Conservation (phyloP, 2,329 filamentous ascomycete genomes). For the Colletotrichum somersetense region DNA sequence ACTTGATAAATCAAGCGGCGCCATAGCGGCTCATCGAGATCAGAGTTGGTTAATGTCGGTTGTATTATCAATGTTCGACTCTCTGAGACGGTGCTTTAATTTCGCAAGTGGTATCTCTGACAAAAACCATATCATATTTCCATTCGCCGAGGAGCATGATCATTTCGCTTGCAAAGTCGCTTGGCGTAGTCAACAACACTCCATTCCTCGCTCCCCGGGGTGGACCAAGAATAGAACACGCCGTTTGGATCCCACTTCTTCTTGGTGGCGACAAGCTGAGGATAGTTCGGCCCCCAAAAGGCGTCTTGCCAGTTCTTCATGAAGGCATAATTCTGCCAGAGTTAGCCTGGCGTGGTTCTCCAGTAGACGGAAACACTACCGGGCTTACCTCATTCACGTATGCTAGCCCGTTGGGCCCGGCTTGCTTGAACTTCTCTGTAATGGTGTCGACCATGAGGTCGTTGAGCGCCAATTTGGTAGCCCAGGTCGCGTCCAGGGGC, state of each 20-base stretch:
- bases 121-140: neutral
- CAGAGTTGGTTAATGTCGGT: neutral
- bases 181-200: conserved; percentile 37
- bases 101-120: conserved; percentile 26
- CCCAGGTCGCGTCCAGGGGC: conserved; percentile 37
- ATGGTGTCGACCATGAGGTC: conserved; percentile 42
- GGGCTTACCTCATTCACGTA: conserved; percentile 39
- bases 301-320: conserved; percentile 42
- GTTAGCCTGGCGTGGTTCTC: neutral
- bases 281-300: conserved; percentile 40
- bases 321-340: conserved; percentile 38
- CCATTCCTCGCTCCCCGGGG: conserved; percentile 41
- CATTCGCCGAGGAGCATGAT: neutral
- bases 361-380: accelerated
- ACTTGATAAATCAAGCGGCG: neutral
- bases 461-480: conserved; percentile 31
- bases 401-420: conserved; percentile 31
- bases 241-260: conserved; percentile 60
- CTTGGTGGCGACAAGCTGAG: conserved; percentile 59
- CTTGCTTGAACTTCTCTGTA: conserved; percentile 37
- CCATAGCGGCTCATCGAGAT: neutral
- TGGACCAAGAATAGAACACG: conserved; percentile 56
- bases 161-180: conserved; percentile 39
- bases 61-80: neutral
- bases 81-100: accelerated